Evolutionary conservation across 169 alveolate genomes (phyloP), one percentile per base, ranked within the genome.

Genomic region (Cryptosporidium viatorum): DNA sequence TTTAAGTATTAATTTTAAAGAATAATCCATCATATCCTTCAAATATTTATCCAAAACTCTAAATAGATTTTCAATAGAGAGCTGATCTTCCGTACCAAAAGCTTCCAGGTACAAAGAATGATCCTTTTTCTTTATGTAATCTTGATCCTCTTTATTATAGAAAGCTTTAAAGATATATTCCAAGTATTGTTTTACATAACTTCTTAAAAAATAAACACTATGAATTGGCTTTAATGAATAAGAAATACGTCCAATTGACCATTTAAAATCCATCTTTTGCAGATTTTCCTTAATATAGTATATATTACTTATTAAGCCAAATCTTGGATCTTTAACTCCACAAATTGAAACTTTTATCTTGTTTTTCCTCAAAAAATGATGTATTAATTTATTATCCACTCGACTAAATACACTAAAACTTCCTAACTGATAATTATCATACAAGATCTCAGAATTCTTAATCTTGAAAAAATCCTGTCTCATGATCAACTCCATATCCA

Each of bases 121-220:
- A 41, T 80, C 89, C 39, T 62, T 59, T n/a, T 59, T 80, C 29
- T 62, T 80, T 5, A 80, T 80, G 9, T 60, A 80, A 1, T 80
- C 80, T 26, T 21, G 43, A 67, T 80, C 89, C 14, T 43, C 58
- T 9, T 8, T 80, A 21, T 62, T 33, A 16, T 80, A 62, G 12
- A 62, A 80, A 29, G 60, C 35, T 26, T 41, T 41, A 18, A 80
- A 65, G 2, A 62, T n/a, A 29, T 45, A 80, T 35, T 80, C 75
- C 39, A 59, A 48, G 7, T 43, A 41, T 31, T 80, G 89, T 26
- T 43, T 80, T 14, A 59, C 75, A 67, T 80, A 80, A 18, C 41
- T 80, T n/a, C 89, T 80, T 4, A 80, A 16, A 37, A 41, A 80
- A 23, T 60, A 80, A 41, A 65, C 14, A 59, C 60, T n/a, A 43